These are phyloP conservation scores for Luvunga scandens DNA, from an alignment of 345 rosid species.

Conservation along the genomic window DNA sequence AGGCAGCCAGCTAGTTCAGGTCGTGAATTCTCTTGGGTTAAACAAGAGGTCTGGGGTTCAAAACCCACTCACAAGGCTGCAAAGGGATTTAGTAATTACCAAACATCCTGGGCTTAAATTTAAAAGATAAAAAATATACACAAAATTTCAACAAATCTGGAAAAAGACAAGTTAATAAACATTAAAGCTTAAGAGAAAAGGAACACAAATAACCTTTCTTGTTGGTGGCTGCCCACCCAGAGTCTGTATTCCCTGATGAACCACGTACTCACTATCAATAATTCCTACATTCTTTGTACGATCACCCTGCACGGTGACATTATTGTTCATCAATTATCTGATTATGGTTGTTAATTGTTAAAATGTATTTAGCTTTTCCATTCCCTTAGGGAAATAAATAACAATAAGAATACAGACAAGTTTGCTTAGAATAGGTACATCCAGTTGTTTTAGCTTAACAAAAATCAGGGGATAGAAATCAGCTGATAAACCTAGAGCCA, in stretches of 20 bases:
- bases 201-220: constrained; percentile 41
- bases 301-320: constrained; percentile 59
- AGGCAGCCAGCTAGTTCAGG: no score
- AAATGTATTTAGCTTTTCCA: not conserved
- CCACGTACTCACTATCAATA: constrained; percentile 78
- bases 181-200: not conserved
- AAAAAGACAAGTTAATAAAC: not conserved
- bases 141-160: not conserved
- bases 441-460: not conserved
- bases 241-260: constrained; percentile 88
- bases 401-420: not conserved
- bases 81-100: no score
- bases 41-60: no score
- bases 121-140: no score
- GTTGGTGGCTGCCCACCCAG: constrained; percentile 60
- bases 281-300: constrained; percentile 85
- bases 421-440: not conserved
- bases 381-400: not conserved
- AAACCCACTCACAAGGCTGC: no score
- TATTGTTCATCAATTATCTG: not conserved
- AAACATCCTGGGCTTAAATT: no score
- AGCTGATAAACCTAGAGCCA: not conserved
- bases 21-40: no score
- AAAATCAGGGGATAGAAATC: not conserved
- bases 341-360: not conserved